Conservation (phyloP, 768 basidiomycete species). For the Cystofilobasidium macerans region DNA sequence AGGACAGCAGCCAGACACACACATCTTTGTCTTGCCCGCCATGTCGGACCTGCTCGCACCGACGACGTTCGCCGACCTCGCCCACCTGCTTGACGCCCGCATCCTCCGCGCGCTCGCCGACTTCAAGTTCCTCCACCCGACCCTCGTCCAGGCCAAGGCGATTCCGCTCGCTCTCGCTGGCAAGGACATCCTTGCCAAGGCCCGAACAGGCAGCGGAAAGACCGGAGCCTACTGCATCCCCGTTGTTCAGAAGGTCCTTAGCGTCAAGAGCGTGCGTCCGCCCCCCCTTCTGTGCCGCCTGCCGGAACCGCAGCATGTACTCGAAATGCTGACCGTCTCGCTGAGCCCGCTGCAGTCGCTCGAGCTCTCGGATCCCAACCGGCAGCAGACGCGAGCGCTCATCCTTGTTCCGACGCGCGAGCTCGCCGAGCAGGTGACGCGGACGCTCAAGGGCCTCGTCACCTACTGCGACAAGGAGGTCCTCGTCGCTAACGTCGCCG, state of each 20-base stretch:
- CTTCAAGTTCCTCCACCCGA: constrained; percentile 78
- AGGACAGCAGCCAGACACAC: neutral
- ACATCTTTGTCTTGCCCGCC: neutral
- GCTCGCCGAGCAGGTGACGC: constrained; percentile 76
- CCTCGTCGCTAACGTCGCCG: constrained; percentile 60
- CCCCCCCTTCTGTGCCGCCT: constrained; percentile 23
- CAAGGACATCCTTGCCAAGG: constrained; percentile 79
- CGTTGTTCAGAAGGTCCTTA: constrained; percentile 73
- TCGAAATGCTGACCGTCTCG: too few relatives aligned
- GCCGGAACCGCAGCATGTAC: neutral
- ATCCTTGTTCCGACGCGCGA: constrained; percentile 68
- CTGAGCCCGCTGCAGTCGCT: constrained; percentile 2
- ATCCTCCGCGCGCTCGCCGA: constrained; percentile 82
- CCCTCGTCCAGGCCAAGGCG: constrained; percentile 78
- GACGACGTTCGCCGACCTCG: constrained; percentile 47
- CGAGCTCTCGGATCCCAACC: constrained; percentile 19
- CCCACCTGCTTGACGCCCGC: constrained; percentile 69
- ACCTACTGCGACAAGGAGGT: constrained; percentile 72
- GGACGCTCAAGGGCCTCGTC: constrained; percentile 54
- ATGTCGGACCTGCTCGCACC: constrained; percentile 27
- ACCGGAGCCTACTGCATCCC: constrained; percentile 93
- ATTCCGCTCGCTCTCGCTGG: constrained; percentile 82
- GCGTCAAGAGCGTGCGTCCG: constrained; percentile 56
- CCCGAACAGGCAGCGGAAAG: constrained; percentile 92
- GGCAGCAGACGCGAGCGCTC: constrained; percentile 50